Conservation (phyloP, 2,329 filamentous ascomycete species). For the Alternaria brassicicola region DNA sequence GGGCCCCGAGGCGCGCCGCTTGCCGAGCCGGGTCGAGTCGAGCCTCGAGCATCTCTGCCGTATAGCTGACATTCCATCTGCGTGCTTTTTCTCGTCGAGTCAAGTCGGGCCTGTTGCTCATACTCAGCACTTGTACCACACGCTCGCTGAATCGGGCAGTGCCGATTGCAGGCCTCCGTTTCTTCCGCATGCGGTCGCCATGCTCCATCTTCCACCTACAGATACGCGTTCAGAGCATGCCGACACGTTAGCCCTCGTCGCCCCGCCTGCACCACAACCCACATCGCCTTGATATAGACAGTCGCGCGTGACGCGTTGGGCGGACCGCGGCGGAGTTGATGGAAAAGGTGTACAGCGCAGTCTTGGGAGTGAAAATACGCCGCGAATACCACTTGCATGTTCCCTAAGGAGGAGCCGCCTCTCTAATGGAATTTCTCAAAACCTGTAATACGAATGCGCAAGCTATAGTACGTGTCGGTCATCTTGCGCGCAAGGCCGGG, state of each 20-base stretch:
- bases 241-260: constrained; percentile 21
- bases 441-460: constrained; percentile 48
- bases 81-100: background rate
- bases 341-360: constrained; percentile 43
- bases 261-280: constrained; percentile 5
- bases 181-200: constrained; percentile 29
- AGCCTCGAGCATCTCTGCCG: no score
- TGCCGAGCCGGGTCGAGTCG: background rate
- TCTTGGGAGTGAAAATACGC: constrained; percentile 42
- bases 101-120: background rate
- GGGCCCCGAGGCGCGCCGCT: background rate
- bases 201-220: constrained; percentile 29
- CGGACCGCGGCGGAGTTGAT: constrained; percentile 42
- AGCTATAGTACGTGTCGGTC: constrained; percentile 37
- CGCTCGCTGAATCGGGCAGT: background rate
- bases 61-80: background rate
- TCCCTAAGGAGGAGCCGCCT: constrained; percentile 43
- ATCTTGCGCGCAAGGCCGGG: background rate
- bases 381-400: constrained; percentile 47
- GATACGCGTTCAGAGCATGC: constrained; percentile 32
- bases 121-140: background rate
- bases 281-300: constrained; percentile 14
- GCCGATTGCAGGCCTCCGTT: background rate
- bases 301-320: constrained; percentile 21
- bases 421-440: constrained; percentile 50